Base-by-base conservation (phyloP, 805 yeast species). In the Myxozyma neotropica region DNA sequence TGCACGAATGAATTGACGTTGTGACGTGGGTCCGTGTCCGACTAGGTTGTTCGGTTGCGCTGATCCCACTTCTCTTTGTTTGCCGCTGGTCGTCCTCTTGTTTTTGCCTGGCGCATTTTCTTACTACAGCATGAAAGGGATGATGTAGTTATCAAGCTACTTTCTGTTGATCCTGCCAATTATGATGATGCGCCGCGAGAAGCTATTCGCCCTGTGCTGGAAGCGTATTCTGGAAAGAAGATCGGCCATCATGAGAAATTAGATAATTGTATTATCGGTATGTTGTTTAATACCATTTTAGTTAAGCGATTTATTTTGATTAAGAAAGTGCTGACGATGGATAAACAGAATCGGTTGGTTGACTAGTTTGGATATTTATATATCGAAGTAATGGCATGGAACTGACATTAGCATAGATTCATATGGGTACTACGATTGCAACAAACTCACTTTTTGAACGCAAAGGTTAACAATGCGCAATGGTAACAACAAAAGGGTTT, bases 381-480 rank as follows among this genome's bases (percentile, higher is more conserved):
- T n/a, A n/a, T n/a, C n/a, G n/a, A n/a, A n/a, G n/a, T n/a, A n/a
- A n/a, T n/a, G n/a, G n/a, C n/a, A n/a, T n/a, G n/a, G n/a, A n/a
- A n/a, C n/a, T n/a, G n/a, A n/a, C n/a, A n/a, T 21, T 26, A 7
- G 7, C 39, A 84, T 55, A 85, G 44, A 83, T 91, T 49, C 78
- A 96, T 57, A 86, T 92, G 88, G 97, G 97, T 2, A 91, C 97
- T 3, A 92, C 97, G 0, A 94, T 91, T 10, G 98, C 99, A 1
- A 93, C 98, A 6, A 93, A 93, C 74, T 97, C 98, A 1, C 79
- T 94, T 35, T 78, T 93, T 59, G 98, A 93, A 70, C 80, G 98
- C 63, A 91, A 91, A 70, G 99, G 98, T 53, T 95, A 91, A 58
- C 77, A 84, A 33, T 92, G 95, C 67, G 95, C 94, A 1, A 78